Conservation (phyloP, 768 basidiomycete genomes). For the Mycena alexandri region DNA sequence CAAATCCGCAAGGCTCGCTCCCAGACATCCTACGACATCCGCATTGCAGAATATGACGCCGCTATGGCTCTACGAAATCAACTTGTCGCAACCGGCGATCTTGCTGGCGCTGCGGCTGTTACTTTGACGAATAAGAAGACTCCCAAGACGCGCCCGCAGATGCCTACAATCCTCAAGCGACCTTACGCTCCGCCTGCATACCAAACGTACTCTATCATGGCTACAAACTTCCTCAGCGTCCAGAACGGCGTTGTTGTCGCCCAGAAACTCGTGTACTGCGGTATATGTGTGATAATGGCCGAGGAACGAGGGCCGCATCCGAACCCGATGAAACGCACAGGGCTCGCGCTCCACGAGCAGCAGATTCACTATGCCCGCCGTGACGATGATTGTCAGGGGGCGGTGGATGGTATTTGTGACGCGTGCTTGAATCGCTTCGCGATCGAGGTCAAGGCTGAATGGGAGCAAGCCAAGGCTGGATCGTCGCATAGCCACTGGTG, state of each 20-base stretch:
- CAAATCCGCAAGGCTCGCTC: not conserved
- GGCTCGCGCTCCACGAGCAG: not conserved
- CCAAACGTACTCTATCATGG: not conserved
- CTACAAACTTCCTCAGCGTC: constrained; percentile 15
- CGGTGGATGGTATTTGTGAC: not conserved
- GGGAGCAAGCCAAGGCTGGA: not conserved
- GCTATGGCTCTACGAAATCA: not conserved
- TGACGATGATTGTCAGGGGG: not conserved
- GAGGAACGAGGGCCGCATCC: not conserved
- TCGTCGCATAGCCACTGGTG: not conserved
- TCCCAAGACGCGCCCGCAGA: constrained; percentile 13
- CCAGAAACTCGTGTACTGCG: not conserved
- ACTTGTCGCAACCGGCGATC: not conserved
- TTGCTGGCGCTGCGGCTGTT: constrained; percentile 5
- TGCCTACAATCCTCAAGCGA: constrained; percentile 11
- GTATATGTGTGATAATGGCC: not conserved
- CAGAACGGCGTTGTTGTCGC: not conserved
- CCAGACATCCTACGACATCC: constrained; percentile 8
- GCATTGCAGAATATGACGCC: constrained; percentile 9
- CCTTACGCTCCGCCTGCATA: not conserved
- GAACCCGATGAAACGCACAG: not conserved
- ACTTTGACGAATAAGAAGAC: constrained; percentile 14
- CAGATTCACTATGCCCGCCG: not conserved
- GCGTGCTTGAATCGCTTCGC: constrained; percentile 6
- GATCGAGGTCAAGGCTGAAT: not conserved